Evolutionary conservation across 2,329 filamentous ascomycete genomes (phyloP).

Genomic region (Aureobasidium uvarum): DNA sequence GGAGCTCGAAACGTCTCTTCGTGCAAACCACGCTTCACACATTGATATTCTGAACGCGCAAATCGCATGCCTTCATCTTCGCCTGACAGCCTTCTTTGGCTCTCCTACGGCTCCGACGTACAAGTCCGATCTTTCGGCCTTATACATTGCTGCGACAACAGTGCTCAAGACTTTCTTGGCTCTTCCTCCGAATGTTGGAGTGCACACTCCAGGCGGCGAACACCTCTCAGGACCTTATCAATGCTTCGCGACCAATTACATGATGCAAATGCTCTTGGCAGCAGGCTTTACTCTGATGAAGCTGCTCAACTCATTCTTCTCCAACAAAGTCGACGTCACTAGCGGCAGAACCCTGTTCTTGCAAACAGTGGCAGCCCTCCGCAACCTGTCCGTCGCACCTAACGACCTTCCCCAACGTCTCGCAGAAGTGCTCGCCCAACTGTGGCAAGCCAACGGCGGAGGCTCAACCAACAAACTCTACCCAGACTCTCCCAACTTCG

Average conservation of each 20-base stretch:
- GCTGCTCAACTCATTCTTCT: conserved; percentile 71
- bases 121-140: conserved; percentile 69
- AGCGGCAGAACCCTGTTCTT: conserved; percentile 68
- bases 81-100: conserved; percentile 78
- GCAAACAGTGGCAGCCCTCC: conserved; percentile 66
- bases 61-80: conserved; percentile 71
- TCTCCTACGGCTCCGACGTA: conserved; percentile 69
- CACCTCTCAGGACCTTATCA: conserved; percentile 22
- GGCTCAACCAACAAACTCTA: conserved; percentile 32
- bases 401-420: conserved; percentile 79
- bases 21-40: conserved; percentile 33
- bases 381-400: conserved; percentile 69
- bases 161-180: conserved; percentile 73
- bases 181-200: conserved; percentile 44
- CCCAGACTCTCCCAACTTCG: conserved; percentile 35
- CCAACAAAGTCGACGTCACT: conserved; percentile 67
- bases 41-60: conserved; percentile 62
- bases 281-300: conserved; percentile 75
- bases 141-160: conserved; percentile 68
- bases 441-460: conserved; percentile 64
- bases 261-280: conserved; percentile 83
- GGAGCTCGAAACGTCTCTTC: conserved; percentile 40
- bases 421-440: conserved; percentile 81
- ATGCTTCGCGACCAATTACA: conserved; percentile 70
- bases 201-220: conserved; percentile 17